Percentiles rank a stretch among this genome's conserved stretches.
Conservation (phyloP, 805 yeast species). For the Citeromyces nyonsensis region DNA sequence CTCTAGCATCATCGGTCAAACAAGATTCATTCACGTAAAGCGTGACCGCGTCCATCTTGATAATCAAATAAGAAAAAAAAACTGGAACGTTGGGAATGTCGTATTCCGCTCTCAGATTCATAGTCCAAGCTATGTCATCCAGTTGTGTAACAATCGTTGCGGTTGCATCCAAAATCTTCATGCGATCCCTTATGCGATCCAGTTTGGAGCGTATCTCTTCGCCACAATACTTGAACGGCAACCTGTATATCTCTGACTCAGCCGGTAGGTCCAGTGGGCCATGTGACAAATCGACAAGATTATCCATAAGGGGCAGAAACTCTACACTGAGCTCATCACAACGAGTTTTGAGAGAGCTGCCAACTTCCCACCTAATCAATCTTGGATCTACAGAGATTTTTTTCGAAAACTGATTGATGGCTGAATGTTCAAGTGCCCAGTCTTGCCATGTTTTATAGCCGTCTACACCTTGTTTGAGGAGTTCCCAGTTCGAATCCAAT, state of each 20-base stretch:
- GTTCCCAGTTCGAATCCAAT: conserved; percentile 62
- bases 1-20: conserved; percentile 45
- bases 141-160: conserved; percentile 52
- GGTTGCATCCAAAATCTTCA: conserved; percentile 14
- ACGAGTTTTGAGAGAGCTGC: conserved; percentile 19
- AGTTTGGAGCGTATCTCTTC: conserved; percentile 17
- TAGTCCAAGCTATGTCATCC: conserved; percentile 80
- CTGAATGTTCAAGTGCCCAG: conserved; percentile 49
- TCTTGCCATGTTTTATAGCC: conserved; percentile 68
- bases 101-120: conserved; percentile 54
- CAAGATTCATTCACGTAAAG: conserved; percentile 33
- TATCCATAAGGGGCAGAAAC: conserved; percentile 36
- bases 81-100: conserved; percentile 77
- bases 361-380: conserved; percentile 37
- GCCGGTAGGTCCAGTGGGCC: conserved; percentile 14
- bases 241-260: conserved; percentile 13
- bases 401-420: conserved; percentile 22
- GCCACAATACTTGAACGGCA: conserved; percentile 20
- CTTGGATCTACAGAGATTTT: conserved; percentile 78
- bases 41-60: conserved; percentile 16
- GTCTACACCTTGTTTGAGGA: conserved; percentile 68
- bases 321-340: conserved; percentile 20
- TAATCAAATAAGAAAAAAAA: conserved; percentile 44
- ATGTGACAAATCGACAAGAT: conserved; percentile 73
- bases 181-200: conserved; percentile 8